These are phyloP conservation scores for Oenanthe javanica DNA, from an alignment of 140 eudicot genomes.

Conservation along the genomic window DNA sequence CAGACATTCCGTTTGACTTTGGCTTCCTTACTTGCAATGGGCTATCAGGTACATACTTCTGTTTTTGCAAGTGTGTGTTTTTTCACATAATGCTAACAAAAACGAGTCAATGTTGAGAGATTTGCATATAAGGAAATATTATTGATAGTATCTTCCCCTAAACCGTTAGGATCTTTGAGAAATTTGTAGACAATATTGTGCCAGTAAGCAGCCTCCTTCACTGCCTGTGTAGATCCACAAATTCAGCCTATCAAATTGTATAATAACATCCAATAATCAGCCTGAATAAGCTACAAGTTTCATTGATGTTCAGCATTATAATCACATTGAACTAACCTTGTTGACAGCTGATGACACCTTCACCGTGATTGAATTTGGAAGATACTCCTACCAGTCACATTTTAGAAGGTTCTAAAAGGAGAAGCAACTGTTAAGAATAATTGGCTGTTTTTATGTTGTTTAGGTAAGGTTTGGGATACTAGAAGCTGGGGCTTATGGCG, in stretches of 20 bases:
- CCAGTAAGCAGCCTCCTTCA: neutral
- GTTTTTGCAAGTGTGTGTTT: neutral
- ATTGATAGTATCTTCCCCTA: neutral
- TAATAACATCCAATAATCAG: neutral
- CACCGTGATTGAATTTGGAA: neutral
- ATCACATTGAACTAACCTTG: neutral
- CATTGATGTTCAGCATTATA: neutral
- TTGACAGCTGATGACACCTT: neutral
- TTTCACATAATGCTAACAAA: neutral
- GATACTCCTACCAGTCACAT: neutral
- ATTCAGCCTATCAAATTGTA: neutral
- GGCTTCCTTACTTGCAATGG: slow-evolving; percentile 77
- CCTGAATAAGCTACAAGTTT: neutral
- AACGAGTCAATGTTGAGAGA: neutral
- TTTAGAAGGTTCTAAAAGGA: neutral
- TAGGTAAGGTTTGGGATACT: slow-evolving; percentile 80
- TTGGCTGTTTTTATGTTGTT: neutral
- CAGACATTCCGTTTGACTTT: slow-evolving; percentile 65
- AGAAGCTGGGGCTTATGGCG: slow-evolving; percentile 87
- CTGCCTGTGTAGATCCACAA: neutral
- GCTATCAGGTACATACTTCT: slow-evolving; percentile 59
- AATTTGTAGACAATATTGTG: neutral
- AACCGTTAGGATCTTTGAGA: neutral
- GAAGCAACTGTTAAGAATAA: neutral
- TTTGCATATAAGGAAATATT: neutral